Evolutionary conservation across 176 grass and related monocot genomes (phyloP).

Genomic region (Paspalum vaginatum): DNA sequence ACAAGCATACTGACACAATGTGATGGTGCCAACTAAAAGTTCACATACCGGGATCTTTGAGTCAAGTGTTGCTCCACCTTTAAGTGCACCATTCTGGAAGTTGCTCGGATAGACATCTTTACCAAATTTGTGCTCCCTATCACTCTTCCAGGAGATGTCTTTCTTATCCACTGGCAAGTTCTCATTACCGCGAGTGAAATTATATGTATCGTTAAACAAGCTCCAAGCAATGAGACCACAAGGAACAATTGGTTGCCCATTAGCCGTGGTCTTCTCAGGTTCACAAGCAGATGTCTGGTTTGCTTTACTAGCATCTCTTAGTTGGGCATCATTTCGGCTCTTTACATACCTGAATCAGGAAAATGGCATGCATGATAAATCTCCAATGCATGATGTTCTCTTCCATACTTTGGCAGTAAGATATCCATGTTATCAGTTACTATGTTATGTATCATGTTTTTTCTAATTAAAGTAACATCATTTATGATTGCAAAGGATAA

Average conservation of each 20-base stretch:
- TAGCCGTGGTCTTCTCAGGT: constrained; percentile 60
- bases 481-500: not conserved
- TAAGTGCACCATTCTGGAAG: constrained; percentile 86
- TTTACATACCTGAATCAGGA: constrained; percentile 84
- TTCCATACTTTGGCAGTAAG: not conserved
- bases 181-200: constrained; percentile 50
- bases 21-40: constrained; percentile 2
- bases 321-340: constrained; percentile 85
- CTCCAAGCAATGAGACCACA: constrained; percentile 98
- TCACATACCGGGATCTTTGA: constrained; percentile 55
- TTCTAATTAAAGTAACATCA: constrained; percentile 22
- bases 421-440: constrained; percentile 16
- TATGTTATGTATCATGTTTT: not conserved
- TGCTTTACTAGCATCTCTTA: constrained; percentile 52
- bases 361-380: constrained; percentile 17
- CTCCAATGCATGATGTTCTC: constrained; percentile 20
- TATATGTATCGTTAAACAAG: constrained; percentile 98
- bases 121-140: constrained; percentile 95
- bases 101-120: constrained; percentile 87
- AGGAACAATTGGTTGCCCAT: constrained; percentile 80
- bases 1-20: constrained; percentile 23
- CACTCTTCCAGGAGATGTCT: constrained; percentile 97
- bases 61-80: constrained; percentile 65
- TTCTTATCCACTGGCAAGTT: constrained; percentile 85
- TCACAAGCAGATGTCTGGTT: constrained; percentile 67